phyloP scores from a whole-genome alignment of 805 yeast genomes.

The Naumovozyma dairenensis region DNA sequence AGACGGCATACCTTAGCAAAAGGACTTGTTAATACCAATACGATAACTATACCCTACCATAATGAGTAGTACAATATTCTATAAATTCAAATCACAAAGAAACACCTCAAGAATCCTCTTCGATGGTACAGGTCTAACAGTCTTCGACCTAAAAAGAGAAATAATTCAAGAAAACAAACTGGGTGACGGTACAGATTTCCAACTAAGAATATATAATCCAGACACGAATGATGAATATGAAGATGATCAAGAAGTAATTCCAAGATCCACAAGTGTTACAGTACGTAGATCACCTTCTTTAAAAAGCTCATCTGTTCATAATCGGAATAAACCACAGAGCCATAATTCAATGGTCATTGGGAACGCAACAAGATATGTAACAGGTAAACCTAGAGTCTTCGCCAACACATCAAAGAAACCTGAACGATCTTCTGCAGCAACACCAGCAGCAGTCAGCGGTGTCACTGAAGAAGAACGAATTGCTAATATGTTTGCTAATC shows the following conservation, averaged over 20 bases:
- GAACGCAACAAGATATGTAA: constrained; percentile 59
- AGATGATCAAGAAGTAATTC: constrained; percentile 86
- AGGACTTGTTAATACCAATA: too few relatives aligned
- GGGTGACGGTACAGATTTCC: constrained; percentile 78
- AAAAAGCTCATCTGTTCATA: constrained; percentile 19
- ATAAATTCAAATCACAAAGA: constrained; percentile 76
- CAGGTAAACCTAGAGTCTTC: constrained; percentile 55
- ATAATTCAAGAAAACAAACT: constrained; percentile 72
- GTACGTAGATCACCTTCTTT: constrained; percentile 72
- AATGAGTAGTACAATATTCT: constrained; percentile 85
- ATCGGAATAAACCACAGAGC: constrained; percentile 21
- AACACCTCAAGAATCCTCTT: constrained; percentile 69
- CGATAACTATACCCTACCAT: too few relatives aligned
- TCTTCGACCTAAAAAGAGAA: constrained; percentile 88
- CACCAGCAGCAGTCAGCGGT: constrained; percentile 30
- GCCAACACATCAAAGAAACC: constrained; percentile 25
- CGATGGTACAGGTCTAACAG: constrained; percentile 95
- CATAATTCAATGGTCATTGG: constrained; percentile 36
- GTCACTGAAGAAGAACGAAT: constrained; percentile 79
- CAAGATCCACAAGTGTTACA: constrained; percentile 75
- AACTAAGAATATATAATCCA: constrained; percentile 59
- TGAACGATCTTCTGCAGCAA: constrained; percentile 9
- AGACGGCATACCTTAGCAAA: too few relatives aligned
- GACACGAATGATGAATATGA: constrained; percentile 66
- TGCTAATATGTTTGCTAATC: constrained; percentile 83